Base-by-base conservation (phyloP, 202 grass and related monocot species). In the Setaria italica region DNA sequence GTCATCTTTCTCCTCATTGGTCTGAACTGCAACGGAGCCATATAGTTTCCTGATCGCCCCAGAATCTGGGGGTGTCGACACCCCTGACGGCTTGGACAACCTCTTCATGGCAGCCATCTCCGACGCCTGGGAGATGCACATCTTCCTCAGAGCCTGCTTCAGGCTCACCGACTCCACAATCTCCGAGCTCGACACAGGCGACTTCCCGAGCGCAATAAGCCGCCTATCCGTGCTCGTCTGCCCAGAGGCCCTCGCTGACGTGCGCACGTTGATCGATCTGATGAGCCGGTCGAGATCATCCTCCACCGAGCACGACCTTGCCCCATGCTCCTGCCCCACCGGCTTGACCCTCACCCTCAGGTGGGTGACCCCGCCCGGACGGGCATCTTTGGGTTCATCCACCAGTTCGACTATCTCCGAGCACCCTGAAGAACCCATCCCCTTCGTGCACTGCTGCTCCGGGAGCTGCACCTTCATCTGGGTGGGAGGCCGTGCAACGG, bases 41-140 rank as follows among this genome's bases (percentile, higher is more conserved):
- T 93, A 87, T 32, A 97, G 86, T 83, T 89, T 94, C 81, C 91
- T 97, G 72, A 94, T 86, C 4, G 48, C 78, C 37, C 86, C 93
- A 62, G 90, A 75, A 84, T 99, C 87, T 58, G 90, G 78, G 21
- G 82, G 20, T 8, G 54, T 84, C 4, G 86, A 72, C 25, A 71
- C 76, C 20, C 72, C 85, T 4, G 80, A 51, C 1, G 90, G 82
- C 62, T 97, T 99, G 0, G 90, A 34, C 62, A 92, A 51, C 58
- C 92, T 94, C 83, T 99, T 99, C 92, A 93, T 87, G 59, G 97
- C 90, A 0, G 97, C 97, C 97, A 99, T 99, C 91, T 99, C 97
- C 0, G 97, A 99, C 0, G 97, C 97, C 80, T 99, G 97, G 21
- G 97, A 88, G 85, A 99, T 99, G 91, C 97, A 99, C 86, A 97